Evolutionary conservation across 139 green algal species (phyloP), one percentile per base, ranked within the genome.

Genomic region (Astrephomene gubernaculifera): DNA sequence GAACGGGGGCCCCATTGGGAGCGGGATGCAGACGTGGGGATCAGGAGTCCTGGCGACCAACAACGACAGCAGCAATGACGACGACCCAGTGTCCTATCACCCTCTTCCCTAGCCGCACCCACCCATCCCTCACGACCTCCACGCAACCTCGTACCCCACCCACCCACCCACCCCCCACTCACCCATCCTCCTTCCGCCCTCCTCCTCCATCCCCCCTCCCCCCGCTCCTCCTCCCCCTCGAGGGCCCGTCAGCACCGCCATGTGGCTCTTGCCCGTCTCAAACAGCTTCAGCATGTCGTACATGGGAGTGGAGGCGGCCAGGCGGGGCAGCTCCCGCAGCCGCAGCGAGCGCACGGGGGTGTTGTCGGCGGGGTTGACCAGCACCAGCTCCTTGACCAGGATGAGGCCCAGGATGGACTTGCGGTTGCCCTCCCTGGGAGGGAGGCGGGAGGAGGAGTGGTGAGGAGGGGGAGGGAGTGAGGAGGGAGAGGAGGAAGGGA

Each of bases 201-300:
- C n/a, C n/a, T n/a, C n/a, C n/a, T n/a, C n/a, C n/a, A n/a, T n/a
- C n/a, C n/a, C n/a, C 5, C 73, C 52, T 17, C 19, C 36, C 38
- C 31, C 27, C 36, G 4, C n/a, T n/a, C 29, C 75, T 31, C 7
- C 38, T 49, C 24, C 75, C 0, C 14, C 27, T 25, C 75, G 35
- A 14, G 17, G 17, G 22, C 68, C 41, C 39, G 90, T 93, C 61
- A 98, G 93, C 72, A 98, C 79, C 33, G 94, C 96, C 95, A 98
- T 97, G 92, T 98, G 96, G 68, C 85, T 94, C 49, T 90, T 87
- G 67, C 96, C 96, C 3, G 94, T 96, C 88, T 98, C 90, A 88
- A 99, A 99, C 25, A 99, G 92, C 88, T 94, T 93, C 35, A 99
- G 90, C 90, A 98, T 94, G 92, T 99, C 96, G 83, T 98, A 98